A percentile compares a stretch with the other conserved stretches of the same genome.
Conservation (phyloP, 805 yeast genomes). For the Saturnispora zaruensis region DNA sequence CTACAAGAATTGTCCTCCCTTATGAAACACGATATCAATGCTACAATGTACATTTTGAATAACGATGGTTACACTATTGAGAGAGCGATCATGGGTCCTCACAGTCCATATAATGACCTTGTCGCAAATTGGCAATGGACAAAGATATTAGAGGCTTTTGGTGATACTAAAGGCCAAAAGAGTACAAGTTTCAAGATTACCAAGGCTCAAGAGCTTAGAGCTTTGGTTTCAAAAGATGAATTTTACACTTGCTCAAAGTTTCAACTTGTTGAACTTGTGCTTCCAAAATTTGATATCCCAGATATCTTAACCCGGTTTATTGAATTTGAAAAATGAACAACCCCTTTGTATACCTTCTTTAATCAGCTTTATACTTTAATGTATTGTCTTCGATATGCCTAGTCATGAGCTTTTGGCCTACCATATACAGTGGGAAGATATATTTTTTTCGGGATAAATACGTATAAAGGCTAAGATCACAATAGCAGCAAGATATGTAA, state of each 20-base stretch:
- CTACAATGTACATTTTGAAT: conserved; percentile 38
- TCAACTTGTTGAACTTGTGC: conserved; percentile 49
- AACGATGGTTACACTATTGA: conserved; percentile 47
- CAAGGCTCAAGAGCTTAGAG: conserved; percentile 31
- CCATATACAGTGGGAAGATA: background rate
- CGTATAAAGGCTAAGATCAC: background rate
- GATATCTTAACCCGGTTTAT: conserved; percentile 11
- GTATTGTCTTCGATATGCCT: no score
- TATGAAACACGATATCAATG: conserved; percentile 33
- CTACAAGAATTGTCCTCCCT: conserved; percentile 40
- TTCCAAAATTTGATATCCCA: conserved; percentile 58
- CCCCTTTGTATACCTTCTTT: background rate
- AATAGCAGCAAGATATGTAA: background rate
- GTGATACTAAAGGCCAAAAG: conserved; percentile 36
- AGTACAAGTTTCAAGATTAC: conserved; percentile 29
- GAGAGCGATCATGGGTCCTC: conserved; percentile 41
- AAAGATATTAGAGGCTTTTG: conserved; percentile 54
- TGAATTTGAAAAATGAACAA: background rate
- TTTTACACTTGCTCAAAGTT: conserved; percentile 30
- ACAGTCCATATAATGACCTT: conserved; percentile 42
- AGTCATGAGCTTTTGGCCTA: background rate
- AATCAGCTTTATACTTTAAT: background rate
- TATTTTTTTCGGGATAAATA: background rate
- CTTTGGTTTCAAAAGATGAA: conserved; percentile 28
- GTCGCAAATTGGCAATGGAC: conserved; percentile 58